phyloP scores from a whole-genome alignment of 2,329 filamentous ascomycete genomes.

The Cladosporium sp. region DNA sequence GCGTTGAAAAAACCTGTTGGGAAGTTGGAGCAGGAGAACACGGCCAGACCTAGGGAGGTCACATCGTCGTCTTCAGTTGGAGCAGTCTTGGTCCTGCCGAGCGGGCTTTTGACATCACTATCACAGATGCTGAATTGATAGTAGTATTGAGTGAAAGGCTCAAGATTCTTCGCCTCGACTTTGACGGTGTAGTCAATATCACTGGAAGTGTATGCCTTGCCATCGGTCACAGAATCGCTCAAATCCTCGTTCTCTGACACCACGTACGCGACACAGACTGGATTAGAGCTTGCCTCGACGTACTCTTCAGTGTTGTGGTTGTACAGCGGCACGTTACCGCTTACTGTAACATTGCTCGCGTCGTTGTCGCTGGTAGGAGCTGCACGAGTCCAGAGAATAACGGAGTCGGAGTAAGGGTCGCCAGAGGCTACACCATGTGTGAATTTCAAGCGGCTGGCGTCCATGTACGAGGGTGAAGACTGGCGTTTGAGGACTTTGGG shows the following conservation, averaged over 20 bases:
- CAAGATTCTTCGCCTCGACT: slow-evolving; percentile 21
- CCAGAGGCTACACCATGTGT: slow-evolving; percentile 49
- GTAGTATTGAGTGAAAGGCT: slow-evolving; percentile 25
- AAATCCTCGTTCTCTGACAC: slow-evolving; percentile 18
- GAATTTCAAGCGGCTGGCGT: slow-evolving; percentile 51
- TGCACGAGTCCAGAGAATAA: slow-evolving; percentile 37
- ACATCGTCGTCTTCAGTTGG: slow-evolving; percentile 22
- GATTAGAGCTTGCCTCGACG: slow-evolving; percentile 20
- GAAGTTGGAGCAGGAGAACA: slow-evolving; percentile 26
- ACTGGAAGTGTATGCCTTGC: slow-evolving; percentile 24
- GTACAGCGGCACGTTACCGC: slow-evolving; percentile 23
- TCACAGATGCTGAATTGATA: slow-evolving; percentile 25
- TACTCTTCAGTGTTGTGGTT: slow-evolving; percentile 26
- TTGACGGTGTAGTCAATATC: slow-evolving; percentile 29
- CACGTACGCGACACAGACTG: slow-evolving; percentile 21
- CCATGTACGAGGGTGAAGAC: slow-evolving; percentile 36
- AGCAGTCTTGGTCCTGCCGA: slow-evolving; percentile 26
- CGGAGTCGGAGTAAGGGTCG: slow-evolving; percentile 40
- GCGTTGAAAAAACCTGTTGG: slow-evolving; percentile 24
- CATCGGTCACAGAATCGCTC: slow-evolving; percentile 16
- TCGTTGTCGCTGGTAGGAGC: slow-evolving; percentile 22
- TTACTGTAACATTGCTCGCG: slow-evolving; percentile 25
- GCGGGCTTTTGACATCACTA: slow-evolving; percentile 19
- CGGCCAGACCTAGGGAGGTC: slow-evolving; percentile 21
- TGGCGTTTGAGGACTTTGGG: slow-evolving; percentile 54